Evolutionary conservation across 2,329 filamentous ascomycete species (phyloP).

Genomic region (Purpureocillium lavendulum): DNA sequence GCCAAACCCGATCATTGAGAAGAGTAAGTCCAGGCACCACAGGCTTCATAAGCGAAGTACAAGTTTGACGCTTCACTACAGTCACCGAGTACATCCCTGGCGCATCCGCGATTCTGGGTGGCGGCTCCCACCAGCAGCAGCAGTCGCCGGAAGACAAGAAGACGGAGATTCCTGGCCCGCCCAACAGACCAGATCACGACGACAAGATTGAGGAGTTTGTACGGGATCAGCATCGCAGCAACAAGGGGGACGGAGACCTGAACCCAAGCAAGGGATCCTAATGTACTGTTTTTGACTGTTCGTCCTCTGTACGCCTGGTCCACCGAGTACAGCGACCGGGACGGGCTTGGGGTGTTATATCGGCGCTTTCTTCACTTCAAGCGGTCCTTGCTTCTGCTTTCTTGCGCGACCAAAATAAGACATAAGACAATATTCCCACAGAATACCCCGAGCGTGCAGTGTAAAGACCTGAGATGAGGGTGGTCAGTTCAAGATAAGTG

Average conservation of each 20-base stretch:
- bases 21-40: slow-evolving; percentile 28
- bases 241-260: slow-evolving; percentile 8
- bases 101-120: slow-evolving; percentile 29
- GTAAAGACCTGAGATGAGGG: no score
- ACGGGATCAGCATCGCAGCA: slow-evolving; percentile 43
- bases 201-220: slow-evolving; percentile 43
- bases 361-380: no score
- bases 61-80: no score
- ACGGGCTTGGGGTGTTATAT: no score
- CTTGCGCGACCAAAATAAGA: no score
- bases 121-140: slow-evolving; percentile 19
- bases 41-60: background rate
- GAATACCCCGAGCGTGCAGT: no score
- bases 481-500: no score
- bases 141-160: slow-evolving; percentile 10
- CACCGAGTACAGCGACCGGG: no score
- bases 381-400: no score
- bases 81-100: slow-evolving; percentile 35
- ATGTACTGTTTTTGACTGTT: no score
- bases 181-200: slow-evolving; percentile 36
- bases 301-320: no score
- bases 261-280: background rate
- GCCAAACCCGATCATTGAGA: slow-evolving; percentile 30
- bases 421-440: no score
- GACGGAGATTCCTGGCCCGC: slow-evolving; percentile 23